Evolutionary conservation across 495 filamentous ascomycete species (phyloP), one percentile per base, ranked within the genome.

Genomic region (Talaromyces nanjingensis): DNA sequence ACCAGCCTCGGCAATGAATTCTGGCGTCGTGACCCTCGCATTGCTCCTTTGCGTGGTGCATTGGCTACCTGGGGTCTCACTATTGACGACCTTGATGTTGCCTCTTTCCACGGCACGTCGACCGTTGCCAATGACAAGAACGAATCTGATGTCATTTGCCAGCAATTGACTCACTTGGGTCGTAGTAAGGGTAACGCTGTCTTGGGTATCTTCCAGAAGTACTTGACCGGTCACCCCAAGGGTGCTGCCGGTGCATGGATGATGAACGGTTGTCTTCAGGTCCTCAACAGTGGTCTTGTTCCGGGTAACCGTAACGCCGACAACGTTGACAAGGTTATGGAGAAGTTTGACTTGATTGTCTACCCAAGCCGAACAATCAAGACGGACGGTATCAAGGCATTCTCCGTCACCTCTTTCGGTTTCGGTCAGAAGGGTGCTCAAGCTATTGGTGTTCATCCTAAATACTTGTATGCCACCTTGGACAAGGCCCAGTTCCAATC

Each of bases 51-150:
- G 45, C 90, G 94, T 66, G 94, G 96, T 70, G 90, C 94, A 42
- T 85, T 98, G 60, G 94, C 94, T 42, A 97, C 93, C 14, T 99
- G 94, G 94, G 93, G 92, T 72, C 86, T 99, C 45, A 98, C 94
- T 16, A 92, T 99, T 67, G 96, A 99, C 72, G 94, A 99, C 68
- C 86, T 99, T 57, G 88, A 77, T 64, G 92, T 98, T 56, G 93
- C 93, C 7, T 98, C 94, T 22, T 99, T 98, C 89, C 94, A 99
- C 77, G 94, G 94, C 66, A 99, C 94, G 31, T 97, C 93, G 22
- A 99, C 94, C 42, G 92, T 96, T 64, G 94, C 94, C 62, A 99
- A 99, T 72, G 94, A 99, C 81, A 99, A 99, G 86, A 99, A 99
- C 74, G 94, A 99, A 75, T 97, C 94, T 29, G 92, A 94, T 63